phyloP scores from a whole-genome alignment of 129 eudicot genomes.

The Lactuca saligna region DNA sequence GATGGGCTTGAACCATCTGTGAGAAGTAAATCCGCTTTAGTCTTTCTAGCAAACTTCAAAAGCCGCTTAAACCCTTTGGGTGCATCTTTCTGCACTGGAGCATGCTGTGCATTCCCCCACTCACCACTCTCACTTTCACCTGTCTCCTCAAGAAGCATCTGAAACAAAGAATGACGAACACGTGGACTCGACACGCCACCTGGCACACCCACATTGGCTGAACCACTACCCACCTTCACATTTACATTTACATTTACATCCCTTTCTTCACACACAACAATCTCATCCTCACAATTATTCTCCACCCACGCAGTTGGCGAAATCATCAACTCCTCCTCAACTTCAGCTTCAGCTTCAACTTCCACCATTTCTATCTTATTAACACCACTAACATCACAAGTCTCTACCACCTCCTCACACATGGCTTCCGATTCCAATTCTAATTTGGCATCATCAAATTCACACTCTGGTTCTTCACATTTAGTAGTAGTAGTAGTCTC shows the following conservation, averaged over 20 bases:
- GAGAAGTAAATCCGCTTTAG: slow-evolving; percentile 64
- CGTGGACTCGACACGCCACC: slow-evolving; percentile 59
- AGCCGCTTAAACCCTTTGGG: slow-evolving; percentile 94
- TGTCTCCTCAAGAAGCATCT: slow-evolving; percentile 95
- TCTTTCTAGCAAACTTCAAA: slow-evolving; percentile 88
- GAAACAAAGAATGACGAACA: slow-evolving; percentile 90
- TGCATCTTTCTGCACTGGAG: slow-evolving; percentile 90
- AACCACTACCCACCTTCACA: slow-evolving; percentile 33
- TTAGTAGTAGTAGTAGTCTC: slow-evolving; percentile 49
- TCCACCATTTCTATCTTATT: slow-evolving; percentile 26
- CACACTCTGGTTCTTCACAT: slow-evolving; percentile 34
- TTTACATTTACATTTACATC: too few species aligned
- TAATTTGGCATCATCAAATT: slow-evolving; percentile 16
- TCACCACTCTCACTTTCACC: slow-evolving; percentile 78
- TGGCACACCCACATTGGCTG: slow-evolving; percentile 33
- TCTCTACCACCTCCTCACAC: neutral
- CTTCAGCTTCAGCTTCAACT: neutral
- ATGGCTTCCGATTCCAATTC: neutral
- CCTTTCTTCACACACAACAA: slow-evolving; percentile 45
- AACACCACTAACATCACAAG: slow-evolving; percentile 19
- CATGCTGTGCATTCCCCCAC: slow-evolving; percentile 97
- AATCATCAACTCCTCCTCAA: slow-evolving; percentile 59
- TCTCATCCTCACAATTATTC: slow-evolving; percentile 48
- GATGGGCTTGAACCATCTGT: slow-evolving; percentile 84
- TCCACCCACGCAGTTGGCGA: slow-evolving; percentile 97